These are phyloP conservation scores for Starmerella sp. DNA, from an alignment of 805 yeast genomes.

Conservation along the genomic window DNA sequence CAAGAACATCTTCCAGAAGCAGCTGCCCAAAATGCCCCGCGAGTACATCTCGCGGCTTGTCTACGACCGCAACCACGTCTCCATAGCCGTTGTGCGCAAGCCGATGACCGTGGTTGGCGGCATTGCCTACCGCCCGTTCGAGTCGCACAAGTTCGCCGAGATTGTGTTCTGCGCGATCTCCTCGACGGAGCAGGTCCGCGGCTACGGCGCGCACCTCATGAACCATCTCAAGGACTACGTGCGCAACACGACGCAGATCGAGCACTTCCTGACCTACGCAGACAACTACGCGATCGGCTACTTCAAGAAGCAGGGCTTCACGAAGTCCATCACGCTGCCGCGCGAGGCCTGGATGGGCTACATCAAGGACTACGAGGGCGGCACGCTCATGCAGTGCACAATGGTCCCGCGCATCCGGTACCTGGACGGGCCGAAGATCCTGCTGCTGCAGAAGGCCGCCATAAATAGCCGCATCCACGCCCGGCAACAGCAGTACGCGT, in stretches of 20 bases:
- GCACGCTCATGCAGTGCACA: conserved; percentile 93
- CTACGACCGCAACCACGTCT: conserved; percentile 84
- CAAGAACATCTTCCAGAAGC: conserved; percentile 93
- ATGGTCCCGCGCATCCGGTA: conserved; percentile 85
- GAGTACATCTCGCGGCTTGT: conserved; percentile 92
- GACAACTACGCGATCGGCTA: conserved; percentile 98
- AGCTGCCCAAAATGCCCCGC: conserved; percentile 96
- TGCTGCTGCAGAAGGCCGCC: conserved; percentile 84
- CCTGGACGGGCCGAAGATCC: conserved; percentile 74
- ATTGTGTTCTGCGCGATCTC: conserved; percentile 97
- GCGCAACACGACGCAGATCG: conserved; percentile 70
- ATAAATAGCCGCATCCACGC: conserved; percentile 71
- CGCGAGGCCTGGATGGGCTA: conserved; percentile 94
- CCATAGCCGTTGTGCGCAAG: conserved; percentile 90
- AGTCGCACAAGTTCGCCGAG: conserved; percentile 84
- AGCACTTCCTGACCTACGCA: conserved; percentile 86
- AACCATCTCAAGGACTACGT: conserved; percentile 95
- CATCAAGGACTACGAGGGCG: conserved; percentile 97
- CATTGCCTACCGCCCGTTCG: conserved; percentile 89
- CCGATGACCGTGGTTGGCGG: conserved; percentile 97
- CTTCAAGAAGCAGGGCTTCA: conserved; percentile 95
- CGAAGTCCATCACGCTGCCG: conserved; percentile 83
- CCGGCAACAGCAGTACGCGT: conserved; percentile 35
- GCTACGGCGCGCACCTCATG: conserved; percentile 98
- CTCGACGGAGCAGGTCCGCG: conserved; percentile 94